Base-by-base conservation (phyloP, 495 filamentous ascomycete species). In the Astrocystis sublimbata region DNA sequence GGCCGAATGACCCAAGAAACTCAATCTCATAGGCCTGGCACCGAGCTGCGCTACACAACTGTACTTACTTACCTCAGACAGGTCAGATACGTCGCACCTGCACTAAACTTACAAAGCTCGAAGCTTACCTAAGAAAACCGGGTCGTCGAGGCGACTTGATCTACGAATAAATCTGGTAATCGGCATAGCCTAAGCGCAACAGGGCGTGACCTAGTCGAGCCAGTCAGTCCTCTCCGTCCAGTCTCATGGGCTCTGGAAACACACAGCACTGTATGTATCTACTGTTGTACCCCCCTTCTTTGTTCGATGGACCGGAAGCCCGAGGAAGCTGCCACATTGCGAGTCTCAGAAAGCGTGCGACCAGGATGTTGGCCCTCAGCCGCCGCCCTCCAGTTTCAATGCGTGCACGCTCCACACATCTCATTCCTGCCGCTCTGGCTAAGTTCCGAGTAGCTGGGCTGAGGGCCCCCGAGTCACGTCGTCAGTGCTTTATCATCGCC, bases 321-420 rank as follows among this genome's bases (percentile, higher is more conserved):
- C 51, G 19, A 30, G 30, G n/a, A 52, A 52, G 52, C 52, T 55
- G 54, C 40, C 40, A 28, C 54, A 57, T 57, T 35, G 40, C 40
- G 45, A 45, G 54, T 57, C 54, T 57, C 54, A 57, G 40, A n/a
- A n/a, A n/a, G n/a, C n/a, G n/a, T n/a, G 40, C 15, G 7, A 8
- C 24, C 45, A 15, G 40, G 52, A 40, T 30, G 30, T 52, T n/a
- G n/a, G n/a, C n/a, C n/a, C n/a, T n/a, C n/a, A n/a, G n/a, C 49
- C 33, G 49, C 49, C 30, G 49, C 35, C 21, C 49, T 23, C 17
- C 49, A 52, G 49, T 52, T 52, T 52, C 49, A 52, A 8, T 35
- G n/a, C 33, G 33, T 13, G 13, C n/a, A n/a, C 26, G 49, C 49
- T 36, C 49, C 49, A 35, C 49, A 35, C n/a, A 52, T 52, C 23